These are phyloP conservation scores for Rhynchospora breviuscula DNA, from an alignment of 176 grass and related monocot species.

Conservation along the genomic window DNA sequence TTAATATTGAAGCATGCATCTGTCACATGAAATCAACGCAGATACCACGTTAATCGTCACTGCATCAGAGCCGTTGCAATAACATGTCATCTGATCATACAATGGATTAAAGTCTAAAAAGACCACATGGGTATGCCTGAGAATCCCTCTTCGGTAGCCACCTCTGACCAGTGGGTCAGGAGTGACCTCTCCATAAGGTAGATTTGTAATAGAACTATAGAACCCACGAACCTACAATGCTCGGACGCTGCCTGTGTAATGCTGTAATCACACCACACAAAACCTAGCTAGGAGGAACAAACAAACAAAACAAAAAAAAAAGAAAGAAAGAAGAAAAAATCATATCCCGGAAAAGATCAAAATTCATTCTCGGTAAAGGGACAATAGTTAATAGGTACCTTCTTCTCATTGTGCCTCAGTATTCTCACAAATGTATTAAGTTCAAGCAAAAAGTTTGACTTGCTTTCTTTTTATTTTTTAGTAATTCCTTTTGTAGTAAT, in stretches of 20 bases:
- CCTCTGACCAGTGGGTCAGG: no score
- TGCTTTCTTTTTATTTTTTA: no score
- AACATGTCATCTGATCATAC: not conserved
- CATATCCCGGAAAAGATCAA: not conserved
- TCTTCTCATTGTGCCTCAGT: no score
- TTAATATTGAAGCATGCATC: not conserved
- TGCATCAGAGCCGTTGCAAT: not conserved
- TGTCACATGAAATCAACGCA: not conserved
- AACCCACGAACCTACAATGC: not conserved
- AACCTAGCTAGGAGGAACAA: not conserved
- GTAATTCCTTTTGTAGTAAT: no score
- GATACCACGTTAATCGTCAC: not conserved
- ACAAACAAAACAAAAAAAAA: no score
- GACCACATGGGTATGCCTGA: not conserved
- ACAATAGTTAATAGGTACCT: not conserved
- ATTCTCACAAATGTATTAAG: no score
- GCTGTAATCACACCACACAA: not conserved
- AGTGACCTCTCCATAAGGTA: not conserved
- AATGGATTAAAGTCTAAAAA: not conserved
- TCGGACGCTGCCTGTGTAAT: not conserved
- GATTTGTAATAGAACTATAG: no score
- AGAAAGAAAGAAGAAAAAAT: no score
- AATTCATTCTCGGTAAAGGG: not conserved
- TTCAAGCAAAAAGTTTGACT: no score
- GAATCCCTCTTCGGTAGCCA: no score